Conservation (phyloP, 352 stramenopile species). For the Pythium utonaiense region DNA sequence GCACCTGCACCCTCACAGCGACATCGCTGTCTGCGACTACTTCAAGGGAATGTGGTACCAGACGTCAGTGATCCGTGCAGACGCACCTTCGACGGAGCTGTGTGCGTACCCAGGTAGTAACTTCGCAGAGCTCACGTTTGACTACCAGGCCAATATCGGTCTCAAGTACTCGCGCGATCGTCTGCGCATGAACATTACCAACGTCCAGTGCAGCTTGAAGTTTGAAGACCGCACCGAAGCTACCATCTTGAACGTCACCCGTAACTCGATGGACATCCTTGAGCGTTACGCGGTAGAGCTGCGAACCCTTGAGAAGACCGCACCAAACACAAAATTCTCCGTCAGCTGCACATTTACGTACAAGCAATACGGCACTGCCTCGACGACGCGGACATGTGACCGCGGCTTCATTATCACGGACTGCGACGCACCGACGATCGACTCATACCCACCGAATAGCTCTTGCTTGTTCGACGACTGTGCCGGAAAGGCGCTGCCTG, state of each 20-base stretch:
- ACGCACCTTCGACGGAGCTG: slow-evolving; percentile 9
- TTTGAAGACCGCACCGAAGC: slow-evolving; percentile 27
- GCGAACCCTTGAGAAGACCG: slow-evolving; percentile 36
- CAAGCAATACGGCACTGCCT: slow-evolving; percentile 22
- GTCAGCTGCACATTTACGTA: slow-evolving; percentile 60
- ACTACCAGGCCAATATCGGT: slow-evolving; percentile 29
- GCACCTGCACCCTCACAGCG: slow-evolving; percentile 29
- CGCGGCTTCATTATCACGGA: slow-evolving; percentile 49
- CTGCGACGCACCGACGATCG: slow-evolving; percentile 52
- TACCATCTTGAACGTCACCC: slow-evolving; percentile 33
- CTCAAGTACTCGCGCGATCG: slow-evolving; percentile 13
- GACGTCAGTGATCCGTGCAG: slow-evolving; percentile 2
- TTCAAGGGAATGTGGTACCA: slow-evolving; percentile 49
- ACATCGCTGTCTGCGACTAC: slow-evolving; percentile 28
- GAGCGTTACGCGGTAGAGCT: slow-evolving; percentile 55
- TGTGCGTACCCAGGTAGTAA: slow-evolving; percentile 34
- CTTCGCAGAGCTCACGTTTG: slow-evolving; percentile 56
- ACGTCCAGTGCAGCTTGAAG: slow-evolving; percentile 33
- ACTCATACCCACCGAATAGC: slow-evolving; percentile 26
- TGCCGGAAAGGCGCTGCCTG: slow-evolving; percentile 24
- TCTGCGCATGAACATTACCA: slow-evolving; percentile 11
- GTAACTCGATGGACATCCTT: slow-evolving; percentile 40
- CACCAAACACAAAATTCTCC: slow-evolving; percentile 37
- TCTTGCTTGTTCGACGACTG: slow-evolving; percentile 38
- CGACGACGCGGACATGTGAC: slow-evolving; percentile 24